Percentiles rank a stretch among this genome's conserved stretches.
phyloP scores from a whole-genome alignment of 345 rosid species.

The Brassica cretica region DNA sequence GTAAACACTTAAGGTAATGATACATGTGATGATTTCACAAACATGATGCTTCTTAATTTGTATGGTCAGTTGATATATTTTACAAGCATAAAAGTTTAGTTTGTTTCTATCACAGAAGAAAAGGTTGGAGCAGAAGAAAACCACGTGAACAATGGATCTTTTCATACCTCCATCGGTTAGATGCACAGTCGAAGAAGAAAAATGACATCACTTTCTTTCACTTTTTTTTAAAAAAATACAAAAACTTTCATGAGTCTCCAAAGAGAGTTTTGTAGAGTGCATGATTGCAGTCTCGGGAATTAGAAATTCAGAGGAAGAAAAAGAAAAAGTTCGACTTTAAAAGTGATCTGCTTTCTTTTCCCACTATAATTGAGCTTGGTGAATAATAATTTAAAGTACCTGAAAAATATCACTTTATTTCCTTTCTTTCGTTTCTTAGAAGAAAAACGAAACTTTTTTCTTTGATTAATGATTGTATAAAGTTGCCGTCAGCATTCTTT shows the following conservation, averaged over 20 bases:
- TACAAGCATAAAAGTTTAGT: not conserved
- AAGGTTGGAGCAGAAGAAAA: not conserved
- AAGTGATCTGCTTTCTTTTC: not conserved
- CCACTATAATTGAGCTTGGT: not conserved
- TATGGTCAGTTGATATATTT: not conserved
- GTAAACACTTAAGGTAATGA: not conserved
- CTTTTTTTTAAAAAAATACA: too few species aligned
- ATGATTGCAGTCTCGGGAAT: not conserved
- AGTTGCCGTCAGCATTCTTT: not conserved
- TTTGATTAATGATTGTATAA: not conserved
- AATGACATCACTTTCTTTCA: not conserved
- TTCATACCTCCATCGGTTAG: not conserved
- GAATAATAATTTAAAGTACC: too few species aligned
- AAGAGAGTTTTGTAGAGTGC: not conserved
- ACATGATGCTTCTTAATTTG: not conserved
- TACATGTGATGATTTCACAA: not conserved
- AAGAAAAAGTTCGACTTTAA: too few species aligned
- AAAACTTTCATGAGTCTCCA: not conserved
- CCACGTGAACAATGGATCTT: not conserved
- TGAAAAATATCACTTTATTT: too few species aligned
- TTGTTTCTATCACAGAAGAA: not conserved
- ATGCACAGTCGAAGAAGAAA: not conserved
- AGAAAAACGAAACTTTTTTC: not conserved
- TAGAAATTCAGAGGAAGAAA: too few species aligned
- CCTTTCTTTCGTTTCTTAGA: too few species aligned